A percentile compares a stretch with the other conserved stretches of the same genome.
Evolutionary conservation across 257 asterid species (phyloP).

Genomic region (Salvia miltiorrhiza): DNA sequence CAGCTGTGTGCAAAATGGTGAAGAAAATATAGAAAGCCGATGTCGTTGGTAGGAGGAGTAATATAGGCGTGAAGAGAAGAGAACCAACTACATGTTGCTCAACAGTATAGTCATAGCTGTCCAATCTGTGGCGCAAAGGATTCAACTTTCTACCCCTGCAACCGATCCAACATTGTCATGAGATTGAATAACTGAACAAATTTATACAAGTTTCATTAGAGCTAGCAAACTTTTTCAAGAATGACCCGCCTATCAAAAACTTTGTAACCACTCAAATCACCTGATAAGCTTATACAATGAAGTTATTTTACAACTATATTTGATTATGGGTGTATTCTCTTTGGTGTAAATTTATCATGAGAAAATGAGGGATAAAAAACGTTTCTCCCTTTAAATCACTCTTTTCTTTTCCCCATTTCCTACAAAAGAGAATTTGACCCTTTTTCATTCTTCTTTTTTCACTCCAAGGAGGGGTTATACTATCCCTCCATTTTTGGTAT

Average conservation of each 20-base stretch:
- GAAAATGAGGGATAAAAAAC: too few relatives aligned
- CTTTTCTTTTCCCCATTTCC: too few relatives aligned
- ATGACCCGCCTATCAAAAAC: background rate
- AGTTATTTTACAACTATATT: background rate
- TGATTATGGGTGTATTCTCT: too few relatives aligned
- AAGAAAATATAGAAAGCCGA: constrained; percentile 88
- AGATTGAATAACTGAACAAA: constrained; percentile 3
- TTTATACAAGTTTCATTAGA: background rate
- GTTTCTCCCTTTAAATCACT: too few relatives aligned
- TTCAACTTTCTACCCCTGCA: constrained; percentile 94
- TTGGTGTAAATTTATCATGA: too few relatives aligned
- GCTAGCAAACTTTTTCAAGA: background rate
- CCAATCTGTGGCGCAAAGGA: constrained; percentile 91
- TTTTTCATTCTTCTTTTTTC: too few relatives aligned
- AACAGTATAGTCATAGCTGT: constrained; percentile 81
- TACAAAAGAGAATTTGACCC: too few relatives aligned
- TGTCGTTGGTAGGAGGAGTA: constrained; percentile 88
- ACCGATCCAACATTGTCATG: constrained; percentile 20
- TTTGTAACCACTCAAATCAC: background rate
- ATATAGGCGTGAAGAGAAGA: constrained; percentile 83
- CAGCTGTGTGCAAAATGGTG: constrained; percentile 68
- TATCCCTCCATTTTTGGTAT: too few relatives aligned
- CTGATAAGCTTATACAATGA: background rate
- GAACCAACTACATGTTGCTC: constrained; percentile 95
- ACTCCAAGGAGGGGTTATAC: too few relatives aligned